phyloP scores from a whole-genome alignment of 345 rosid species.

The Acer yangbiense region DNA sequence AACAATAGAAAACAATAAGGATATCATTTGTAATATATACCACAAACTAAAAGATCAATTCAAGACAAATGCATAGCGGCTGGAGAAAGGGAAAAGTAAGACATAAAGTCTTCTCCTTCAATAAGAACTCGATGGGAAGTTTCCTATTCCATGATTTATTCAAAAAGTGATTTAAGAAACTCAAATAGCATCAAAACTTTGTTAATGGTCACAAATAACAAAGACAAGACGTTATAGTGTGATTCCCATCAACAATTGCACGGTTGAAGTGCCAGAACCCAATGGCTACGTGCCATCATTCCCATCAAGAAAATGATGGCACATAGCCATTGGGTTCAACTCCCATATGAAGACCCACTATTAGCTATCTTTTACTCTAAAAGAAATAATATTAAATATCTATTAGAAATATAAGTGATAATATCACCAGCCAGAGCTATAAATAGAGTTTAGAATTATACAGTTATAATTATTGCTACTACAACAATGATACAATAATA shows the following conservation, averaged over 20 bases:
- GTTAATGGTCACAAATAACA: background rate
- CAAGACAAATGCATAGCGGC: background rate
- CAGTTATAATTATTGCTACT: slow-evolving; percentile 1
- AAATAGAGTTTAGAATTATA: background rate
- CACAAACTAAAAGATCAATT: background rate
- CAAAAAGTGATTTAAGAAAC: background rate
- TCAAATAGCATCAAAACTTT: background rate
- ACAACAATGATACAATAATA: slow-evolving; percentile 2
- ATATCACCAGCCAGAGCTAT: background rate
- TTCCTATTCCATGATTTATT: background rate
- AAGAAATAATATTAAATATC: no score
- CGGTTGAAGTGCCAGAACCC: background rate
- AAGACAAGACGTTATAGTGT: background rate
- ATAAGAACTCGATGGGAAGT: background rate
- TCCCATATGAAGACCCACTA: background rate
- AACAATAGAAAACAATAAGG: background rate
- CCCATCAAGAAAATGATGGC: no score
- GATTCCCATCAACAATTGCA: background rate
- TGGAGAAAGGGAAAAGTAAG: background rate
- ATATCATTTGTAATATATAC: background rate
- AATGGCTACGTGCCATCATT: no score
- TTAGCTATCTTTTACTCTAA: background rate
- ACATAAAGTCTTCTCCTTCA: background rate
- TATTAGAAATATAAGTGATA: background rate
- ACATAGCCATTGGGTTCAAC: background rate